These are phyloP conservation scores for Penicillium mononematosum DNA, from an alignment of 495 filamentous ascomycete genomes.

Conservation along the genomic window DNA sequence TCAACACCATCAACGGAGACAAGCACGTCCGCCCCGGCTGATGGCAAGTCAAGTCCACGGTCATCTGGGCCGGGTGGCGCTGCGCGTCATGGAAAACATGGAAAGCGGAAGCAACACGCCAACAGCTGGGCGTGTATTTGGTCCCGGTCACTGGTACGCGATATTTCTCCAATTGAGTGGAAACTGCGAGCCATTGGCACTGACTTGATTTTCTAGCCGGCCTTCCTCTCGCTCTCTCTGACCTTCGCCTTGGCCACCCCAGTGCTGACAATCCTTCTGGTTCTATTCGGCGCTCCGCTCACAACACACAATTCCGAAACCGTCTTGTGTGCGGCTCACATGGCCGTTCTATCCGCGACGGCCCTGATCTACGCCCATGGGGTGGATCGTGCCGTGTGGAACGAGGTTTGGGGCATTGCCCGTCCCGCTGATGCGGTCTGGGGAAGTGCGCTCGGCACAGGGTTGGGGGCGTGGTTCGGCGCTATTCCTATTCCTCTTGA, in stretches of 20 bases:
- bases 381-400: slow-evolving; percentile 71
- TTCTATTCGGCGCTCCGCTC: slow-evolving; percentile 89
- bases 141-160: slow-evolving; percentile 39
- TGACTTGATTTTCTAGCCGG: slow-evolving; percentile 49
- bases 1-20: slow-evolving; percentile 27
- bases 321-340: slow-evolving; percentile 72
- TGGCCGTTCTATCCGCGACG: slow-evolving; percentile 70
- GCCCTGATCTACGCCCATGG: slow-evolving; percentile 82
- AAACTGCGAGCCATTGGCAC: neutral
- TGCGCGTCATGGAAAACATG: slow-evolving; percentile 19
- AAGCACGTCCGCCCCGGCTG: slow-evolving; percentile 33
- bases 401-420: slow-evolving; percentile 58
- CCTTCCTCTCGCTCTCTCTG: slow-evolving; percentile 58
- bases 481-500: slow-evolving; percentile 90
- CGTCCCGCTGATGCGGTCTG: slow-evolving; percentile 44
- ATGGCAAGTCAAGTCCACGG: slow-evolving; percentile 34
- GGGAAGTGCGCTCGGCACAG: slow-evolving; percentile 44
- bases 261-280: slow-evolving; percentile 59
- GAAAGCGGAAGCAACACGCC: slow-evolving; percentile 25
- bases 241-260: slow-evolving; percentile 65
- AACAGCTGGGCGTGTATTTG: slow-evolving; percentile 22
- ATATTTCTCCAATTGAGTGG: neutral
- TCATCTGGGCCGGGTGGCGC: slow-evolving; percentile 18
- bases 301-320: slow-evolving; percentile 81
- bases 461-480: slow-evolving; percentile 63